Evolutionary conservation across 148 eudicot genomes (phyloP), one percentile per base, ranked within the genome.

Genomic region (Arctostaphylos glauca): DNA sequence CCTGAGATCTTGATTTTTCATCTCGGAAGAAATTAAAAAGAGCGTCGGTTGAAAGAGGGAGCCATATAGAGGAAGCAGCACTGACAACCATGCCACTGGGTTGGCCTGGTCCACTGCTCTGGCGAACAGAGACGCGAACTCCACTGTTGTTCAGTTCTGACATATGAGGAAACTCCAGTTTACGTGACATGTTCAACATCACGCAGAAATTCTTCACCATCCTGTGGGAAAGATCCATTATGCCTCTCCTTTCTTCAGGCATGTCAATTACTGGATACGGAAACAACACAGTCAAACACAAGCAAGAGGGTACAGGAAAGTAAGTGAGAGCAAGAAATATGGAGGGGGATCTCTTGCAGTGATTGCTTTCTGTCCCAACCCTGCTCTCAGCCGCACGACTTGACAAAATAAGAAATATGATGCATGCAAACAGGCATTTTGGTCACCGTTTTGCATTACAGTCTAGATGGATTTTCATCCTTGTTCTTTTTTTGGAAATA

Each of bases 171-270:
- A 82, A 72, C 54, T 87, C 80, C 14, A 58, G 70, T 13, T 44
- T 66, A 44, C 52, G 82, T n/a, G 85, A 81, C 81, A 84, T 77
- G 72, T 83, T 86, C 77, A 91, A 71, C 74, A 82, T 83, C 83
- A 84, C 87, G 75, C 88, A 85, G 19, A 87, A 92, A 46, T 79
- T 85, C 84, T 85, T 88, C 75, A 89, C 82, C 93, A 91, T 85
- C 84, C 88, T 86, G 49, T 87, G 87, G 19, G 90, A 88, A 9
- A 92, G 91, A 50, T 83, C 81, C 82, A 87, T 82, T 54, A 87
- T 7, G 79, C 85, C 87, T 83, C 77, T 85, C 75, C 82, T 84
- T 5, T 89, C 93, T 83, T 83, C 85, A 44, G 71, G 73, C 49
- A 67, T 72, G 49, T 70, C 62, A 67, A 82, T 86, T n/a, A 80